phyloP scores from a whole-genome alignment of 2,329 filamentous ascomycete genomes.

The Fusarium irregulare region DNA sequence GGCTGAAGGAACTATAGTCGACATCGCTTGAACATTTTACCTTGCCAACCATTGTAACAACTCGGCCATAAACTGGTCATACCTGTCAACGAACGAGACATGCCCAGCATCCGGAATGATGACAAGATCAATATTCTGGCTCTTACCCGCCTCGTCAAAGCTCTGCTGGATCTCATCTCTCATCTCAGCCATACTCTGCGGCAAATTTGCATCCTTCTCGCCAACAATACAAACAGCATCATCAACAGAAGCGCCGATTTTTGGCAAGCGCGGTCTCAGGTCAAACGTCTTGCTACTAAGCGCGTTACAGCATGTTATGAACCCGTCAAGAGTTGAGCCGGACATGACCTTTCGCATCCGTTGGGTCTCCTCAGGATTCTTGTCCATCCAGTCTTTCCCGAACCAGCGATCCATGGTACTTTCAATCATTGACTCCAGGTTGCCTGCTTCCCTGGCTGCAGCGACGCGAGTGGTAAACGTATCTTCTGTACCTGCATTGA shows the following conservation, averaged over 20 bases:
- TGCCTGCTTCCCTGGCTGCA: constrained; percentile 49
- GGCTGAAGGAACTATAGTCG: not conserved
- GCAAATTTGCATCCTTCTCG: constrained; percentile 56
- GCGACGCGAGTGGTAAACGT: constrained; percentile 52
- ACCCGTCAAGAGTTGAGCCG: constrained; percentile 54
- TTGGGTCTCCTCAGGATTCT: constrained; percentile 50
- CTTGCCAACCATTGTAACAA: constrained; percentile 22
- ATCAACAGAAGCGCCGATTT: constrained; percentile 51
- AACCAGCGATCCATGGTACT: constrained; percentile 57
- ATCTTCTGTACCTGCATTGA: constrained; percentile 51
- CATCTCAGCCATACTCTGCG: constrained; percentile 54
- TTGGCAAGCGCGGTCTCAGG: constrained; percentile 50
- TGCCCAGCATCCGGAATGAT: constrained; percentile 54
- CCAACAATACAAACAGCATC: constrained; percentile 54
- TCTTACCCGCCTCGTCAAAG: constrained; percentile 44
- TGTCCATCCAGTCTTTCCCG: constrained; percentile 51
- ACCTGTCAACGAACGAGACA: constrained; percentile 53
- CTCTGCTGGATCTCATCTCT: constrained; percentile 51
- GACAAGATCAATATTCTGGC: constrained; percentile 47
- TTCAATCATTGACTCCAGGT: constrained; percentile 48
- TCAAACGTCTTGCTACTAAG: constrained; percentile 54
- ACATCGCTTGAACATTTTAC: not conserved
- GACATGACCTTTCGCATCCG: constrained; percentile 53
- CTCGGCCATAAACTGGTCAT: constrained; percentile 46
- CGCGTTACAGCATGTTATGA: constrained; percentile 56